A percentile compares a stretch with the other conserved stretches of the same genome.
These are phyloP conservation scores for Saraca asoca DNA, from an alignment of 331 rosid species.

Conservation along the genomic window DNA sequence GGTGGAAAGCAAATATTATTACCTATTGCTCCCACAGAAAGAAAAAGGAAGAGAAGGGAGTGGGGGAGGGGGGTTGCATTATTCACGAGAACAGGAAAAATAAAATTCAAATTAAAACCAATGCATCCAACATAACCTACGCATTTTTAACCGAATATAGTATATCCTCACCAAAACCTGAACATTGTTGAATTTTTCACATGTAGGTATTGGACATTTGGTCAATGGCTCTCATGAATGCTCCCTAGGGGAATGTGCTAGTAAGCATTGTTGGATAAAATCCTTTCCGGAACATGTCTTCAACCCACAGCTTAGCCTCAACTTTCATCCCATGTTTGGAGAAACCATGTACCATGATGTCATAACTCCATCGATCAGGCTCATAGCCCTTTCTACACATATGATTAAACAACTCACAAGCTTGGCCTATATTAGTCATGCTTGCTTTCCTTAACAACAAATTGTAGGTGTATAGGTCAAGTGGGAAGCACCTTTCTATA, in stretches of 20 bases:
- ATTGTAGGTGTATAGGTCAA: slow-evolving; percentile 63
- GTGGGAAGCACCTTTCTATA: slow-evolving; percentile 70
- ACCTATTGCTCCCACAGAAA: slow-evolving; percentile 34
- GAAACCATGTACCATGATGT: slow-evolving; percentile 59
- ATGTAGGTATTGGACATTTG: background rate
- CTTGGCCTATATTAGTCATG: slow-evolving; percentile 48
- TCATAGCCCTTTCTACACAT: slow-evolving; percentile 56
- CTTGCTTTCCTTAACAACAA: slow-evolving; percentile 57
- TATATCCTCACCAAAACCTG: slow-evolving; percentile 39
- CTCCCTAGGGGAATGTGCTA: slow-evolving; percentile 19
- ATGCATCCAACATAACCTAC: slow-evolving; percentile 31
- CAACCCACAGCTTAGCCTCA: slow-evolving; percentile 57
- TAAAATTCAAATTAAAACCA: slow-evolving; percentile 29
- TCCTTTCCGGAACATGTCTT: slow-evolving; percentile 55
- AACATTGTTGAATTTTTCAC: slow-evolving; percentile 20
- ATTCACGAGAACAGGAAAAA: slow-evolving; percentile 21
- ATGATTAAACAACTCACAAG: slow-evolving; percentile 52
- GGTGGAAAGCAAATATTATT: slow-evolving; percentile 39
- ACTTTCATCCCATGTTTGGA: slow-evolving; percentile 51
- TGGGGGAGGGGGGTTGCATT: background rate
- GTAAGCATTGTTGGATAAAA: slow-evolving; percentile 40
- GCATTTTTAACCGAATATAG: slow-evolving; percentile 14
- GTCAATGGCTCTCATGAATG: background rate
- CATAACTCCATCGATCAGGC: slow-evolving; percentile 68
- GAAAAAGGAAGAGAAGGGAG: too few relatives aligned